Base-by-base conservation (phyloP, 257 asterid genomes). In the Jacaranda mimosifolia region DNA sequence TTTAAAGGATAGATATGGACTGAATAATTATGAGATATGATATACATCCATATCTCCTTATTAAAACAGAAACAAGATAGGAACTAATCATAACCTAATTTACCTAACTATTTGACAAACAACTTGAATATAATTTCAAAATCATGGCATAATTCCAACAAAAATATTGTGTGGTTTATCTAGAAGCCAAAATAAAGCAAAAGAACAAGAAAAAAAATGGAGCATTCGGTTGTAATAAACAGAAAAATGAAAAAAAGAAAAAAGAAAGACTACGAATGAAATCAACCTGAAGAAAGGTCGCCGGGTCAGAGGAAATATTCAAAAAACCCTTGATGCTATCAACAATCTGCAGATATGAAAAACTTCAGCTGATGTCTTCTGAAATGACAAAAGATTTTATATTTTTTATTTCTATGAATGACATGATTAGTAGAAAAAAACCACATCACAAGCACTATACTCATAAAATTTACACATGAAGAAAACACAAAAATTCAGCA, bases 211-310 rank as follows among this genome's bases (percentile, higher is more conserved):
- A 46, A 26, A 40, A 6, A 17, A 21, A 17, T n/a, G 5, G n/a
- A 36, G 73, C 4, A 63, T 57, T 10, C 7, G 32, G 70, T 6
- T 59, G 56, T 19, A 3, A 43, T 45, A 68, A 9, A 39, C 1
- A n/a, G 1, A 0, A 42, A 18, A 38, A 45, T n/a, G 6, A 53
- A 14, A 63, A n/a, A 26, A 36, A 35, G 5, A 13, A 4, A 0
- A 46, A 58, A 74, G 39, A 62, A 35, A 6, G 49, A 15, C 39
- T 14, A 21, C 5, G 15, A 48, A 75, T n/a, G 64, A 81, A 46
- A 35, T 21, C 42, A 78, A 94, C 98, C 98, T 94, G 97, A 72
- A 89, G 78, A 76, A 94, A 88, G 45, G 98, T 90, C 26, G 92
- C 85, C 9, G 98, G 98, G 46, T 92, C 92, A 68, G 89, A 59